These are phyloP conservation scores for Neobulgaria alba DNA, from an alignment of 2,329 filamentous ascomycete genomes.

Conservation along the genomic window DNA sequence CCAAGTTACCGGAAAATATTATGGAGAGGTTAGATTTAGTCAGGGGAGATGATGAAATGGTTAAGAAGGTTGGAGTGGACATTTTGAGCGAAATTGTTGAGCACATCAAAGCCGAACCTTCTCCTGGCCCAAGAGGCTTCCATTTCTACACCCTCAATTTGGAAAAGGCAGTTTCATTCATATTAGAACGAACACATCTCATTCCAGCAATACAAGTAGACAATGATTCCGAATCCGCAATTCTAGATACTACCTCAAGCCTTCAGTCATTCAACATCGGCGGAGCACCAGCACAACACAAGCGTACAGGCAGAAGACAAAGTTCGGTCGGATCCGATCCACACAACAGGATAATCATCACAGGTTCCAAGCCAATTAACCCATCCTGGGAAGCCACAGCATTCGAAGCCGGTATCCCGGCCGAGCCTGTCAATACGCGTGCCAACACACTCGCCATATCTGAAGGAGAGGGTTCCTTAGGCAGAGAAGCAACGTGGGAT, in stretches of 20 bases:
- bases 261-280: constrained; percentile 40
- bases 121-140: constrained; percentile 63
- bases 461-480: constrained; percentile 81
- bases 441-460: constrained; percentile 87
- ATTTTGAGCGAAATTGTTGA: constrained; percentile 79
- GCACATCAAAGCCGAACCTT: constrained; percentile 57
- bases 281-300: constrained; percentile 8
- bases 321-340: constrained; percentile 71
- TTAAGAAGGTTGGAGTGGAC: constrained; percentile 72
- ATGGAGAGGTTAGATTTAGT: constrained; percentile 63
- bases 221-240: constrained; percentile 27
- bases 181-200: constrained; percentile 75
- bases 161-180: constrained; percentile 91
- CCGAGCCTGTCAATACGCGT: constrained; percentile 64
- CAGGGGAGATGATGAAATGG: constrained; percentile 70
- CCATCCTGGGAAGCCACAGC: constrained; percentile 65
- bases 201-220: constrained; percentile 53
- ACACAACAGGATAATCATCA: constrained; percentile 79
- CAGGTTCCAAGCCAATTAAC: constrained; percentile 49
- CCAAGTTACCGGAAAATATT: constrained; percentile 64
- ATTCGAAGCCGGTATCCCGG: constrained; percentile 67
- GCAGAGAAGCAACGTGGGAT: constrained; percentile 95
- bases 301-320: constrained; percentile 20
- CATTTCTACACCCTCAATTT: constrained; percentile 97
- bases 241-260: constrained; percentile 38